Evolutionary conservation across 371 early-diverging fungal genomes (phyloP).

Genomic region (Mortierella sp.): DNA sequence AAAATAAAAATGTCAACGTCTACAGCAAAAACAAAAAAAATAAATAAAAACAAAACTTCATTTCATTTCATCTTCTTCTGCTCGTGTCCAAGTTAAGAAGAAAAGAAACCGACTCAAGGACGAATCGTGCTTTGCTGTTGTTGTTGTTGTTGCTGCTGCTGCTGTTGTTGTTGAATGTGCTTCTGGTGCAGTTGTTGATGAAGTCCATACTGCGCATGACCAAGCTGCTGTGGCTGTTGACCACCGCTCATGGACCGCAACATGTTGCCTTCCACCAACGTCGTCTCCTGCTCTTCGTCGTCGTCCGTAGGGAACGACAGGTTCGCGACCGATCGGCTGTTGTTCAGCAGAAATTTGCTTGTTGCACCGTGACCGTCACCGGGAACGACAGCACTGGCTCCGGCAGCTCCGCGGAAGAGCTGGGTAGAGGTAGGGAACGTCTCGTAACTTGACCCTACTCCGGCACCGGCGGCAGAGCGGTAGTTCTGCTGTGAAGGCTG

Average conservation of each 20-base stretch:
- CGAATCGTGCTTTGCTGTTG: conserved; percentile 20
- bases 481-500: conserved; percentile 17
- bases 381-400: conserved; percentile 1
- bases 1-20: neutral
- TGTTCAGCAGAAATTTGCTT: conserved; percentile 4
- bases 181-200: conserved; percentile 13
- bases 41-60: conserved; percentile 3
- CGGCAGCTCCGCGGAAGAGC: neutral
- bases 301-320: conserved; percentile 36
- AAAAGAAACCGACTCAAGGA: neutral
- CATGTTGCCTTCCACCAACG: conserved; percentile 46
- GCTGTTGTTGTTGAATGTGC: conserved; percentile 24
- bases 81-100: neutral
- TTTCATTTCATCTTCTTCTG: too few species aligned
- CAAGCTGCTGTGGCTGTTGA: neutral
- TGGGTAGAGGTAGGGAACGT: conserved; percentile 33
- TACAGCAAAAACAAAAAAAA: neutral
- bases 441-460: conserved; percentile 28
- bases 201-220: neutral
- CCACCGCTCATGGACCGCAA: conserved; percentile 36
- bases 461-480: conserved; percentile 15
- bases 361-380: conserved; percentile 18
- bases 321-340: conserved; percentile 12
- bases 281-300: conserved; percentile 50
- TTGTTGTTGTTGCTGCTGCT: conserved; percentile 28